A percentile compares a stretch with the other conserved stretches of the same genome.
Conservation (phyloP, 2,329 filamentous ascomycete genomes). For the Aspergillus ibericus region DNA sequence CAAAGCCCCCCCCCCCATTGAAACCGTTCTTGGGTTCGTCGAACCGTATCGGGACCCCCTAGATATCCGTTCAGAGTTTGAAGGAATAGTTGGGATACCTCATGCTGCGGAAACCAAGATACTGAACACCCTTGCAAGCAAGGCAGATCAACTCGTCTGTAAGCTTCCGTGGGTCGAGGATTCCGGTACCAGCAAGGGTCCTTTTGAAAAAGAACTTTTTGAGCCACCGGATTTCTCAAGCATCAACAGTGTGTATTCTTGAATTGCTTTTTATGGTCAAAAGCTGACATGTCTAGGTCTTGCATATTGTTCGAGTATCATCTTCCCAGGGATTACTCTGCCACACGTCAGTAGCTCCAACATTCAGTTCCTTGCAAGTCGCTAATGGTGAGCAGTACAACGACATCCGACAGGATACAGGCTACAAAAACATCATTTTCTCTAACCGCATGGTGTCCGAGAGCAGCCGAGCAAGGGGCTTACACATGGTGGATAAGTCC, state of each 20-base stretch:
- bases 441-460: conserved; percentile 50
- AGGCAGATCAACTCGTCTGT: conserved; percentile 10
- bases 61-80: conserved; percentile 55
- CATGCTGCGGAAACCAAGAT: conserved; percentile 24
- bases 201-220: conserved; percentile 23
- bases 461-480: conserved; percentile 12
- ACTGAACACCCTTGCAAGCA: conserved; percentile 15
- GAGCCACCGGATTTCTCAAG: conserved; percentile 23
- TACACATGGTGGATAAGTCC: conserved; percentile 13
- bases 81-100: conserved; percentile 45
- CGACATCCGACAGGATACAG: conserved; percentile 75
- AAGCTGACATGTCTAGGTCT: conserved; percentile 32
- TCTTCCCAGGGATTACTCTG: conserved; percentile 48
- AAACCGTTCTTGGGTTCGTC: conserved; percentile 56
- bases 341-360: conserved; percentile 48
- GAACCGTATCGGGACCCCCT: conserved; percentile 58
- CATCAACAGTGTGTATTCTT: conserved; percentile 10
- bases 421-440: conserved; percentile 82
- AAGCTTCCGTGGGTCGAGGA: conserved; percentile 30
- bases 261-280: background rate
- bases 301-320: conserved; percentile 47
- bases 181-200: conserved; percentile 41
- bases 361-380: background rate
- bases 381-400: conserved; percentile 54
- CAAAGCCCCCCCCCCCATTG: conserved; percentile 52